phyloP scores from a whole-genome alignment of 2,329 filamentous ascomycete genomes.

The Coniochaeta prunicola region DNA sequence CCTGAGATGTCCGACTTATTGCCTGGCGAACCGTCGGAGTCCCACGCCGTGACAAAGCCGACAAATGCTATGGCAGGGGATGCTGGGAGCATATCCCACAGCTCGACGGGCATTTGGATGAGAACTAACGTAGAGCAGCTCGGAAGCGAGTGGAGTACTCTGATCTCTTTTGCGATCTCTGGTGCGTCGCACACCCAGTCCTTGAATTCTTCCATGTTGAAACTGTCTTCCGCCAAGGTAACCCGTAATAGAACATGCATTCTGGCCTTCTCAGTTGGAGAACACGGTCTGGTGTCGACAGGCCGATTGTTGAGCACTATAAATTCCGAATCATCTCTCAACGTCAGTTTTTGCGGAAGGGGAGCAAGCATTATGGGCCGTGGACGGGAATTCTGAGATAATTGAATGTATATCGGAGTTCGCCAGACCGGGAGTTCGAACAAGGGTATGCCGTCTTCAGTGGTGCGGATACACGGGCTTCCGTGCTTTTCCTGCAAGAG shows the following conservation, averaged over 20 bases:
- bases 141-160: conserved; percentile 9
- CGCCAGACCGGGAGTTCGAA: conserved; percentile 6
- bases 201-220: conserved; percentile 8
- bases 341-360: background rate
- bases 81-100: conserved; percentile 13
- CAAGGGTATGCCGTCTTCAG: conserved; percentile 6
- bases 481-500: background rate
- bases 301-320: conserved; percentile 3
- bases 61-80: conserved; percentile 20
- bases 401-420: conserved; percentile 6
- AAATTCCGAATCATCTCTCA: background rate
- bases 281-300: background rate
- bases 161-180: conserved; percentile 2
- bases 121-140: conserved; percentile 5
- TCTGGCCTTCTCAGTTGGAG: background rate
- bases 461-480: conserved; percentile 7
- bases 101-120: conserved; percentile 8
- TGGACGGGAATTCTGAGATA: conserved; percentile 3
- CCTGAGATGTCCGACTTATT: background rate
- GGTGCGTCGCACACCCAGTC: conserved; percentile 7
- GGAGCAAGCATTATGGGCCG: conserved; percentile 10
- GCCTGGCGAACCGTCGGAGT: background rate
- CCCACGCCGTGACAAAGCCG: conserved; percentile 22
- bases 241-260: conserved; percentile 5
- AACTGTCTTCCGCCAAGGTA: conserved; percentile 5